Percentiles rank a stretch among this genome's conserved stretches.
Conservation (phyloP, 2,329 filamentous ascomycete species). For the Diaporthe sp. region DNA sequence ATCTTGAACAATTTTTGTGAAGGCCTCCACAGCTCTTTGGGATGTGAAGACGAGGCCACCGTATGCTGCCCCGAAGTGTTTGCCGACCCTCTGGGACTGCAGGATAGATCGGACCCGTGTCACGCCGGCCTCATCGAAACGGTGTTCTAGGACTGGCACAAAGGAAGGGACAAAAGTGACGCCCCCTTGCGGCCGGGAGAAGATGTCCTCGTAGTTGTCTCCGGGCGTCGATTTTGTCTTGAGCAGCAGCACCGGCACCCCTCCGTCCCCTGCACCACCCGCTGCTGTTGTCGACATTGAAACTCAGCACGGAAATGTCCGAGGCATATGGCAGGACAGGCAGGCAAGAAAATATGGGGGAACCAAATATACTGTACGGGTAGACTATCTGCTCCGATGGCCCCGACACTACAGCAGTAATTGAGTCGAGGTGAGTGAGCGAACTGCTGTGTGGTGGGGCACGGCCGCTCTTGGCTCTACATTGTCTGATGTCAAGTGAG, state of each 20-base stretch:
- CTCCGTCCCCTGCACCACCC: background rate
- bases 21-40: constrained; percentile 84
- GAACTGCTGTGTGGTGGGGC: constrained; percentile 3
- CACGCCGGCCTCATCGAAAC: constrained; percentile 70
- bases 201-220: constrained; percentile 79
- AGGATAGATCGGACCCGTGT: constrained; percentile 63
- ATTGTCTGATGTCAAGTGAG: constrained; percentile 27
- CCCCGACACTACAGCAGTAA: background rate
- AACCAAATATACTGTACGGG: background rate
- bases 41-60: constrained; percentile 88
- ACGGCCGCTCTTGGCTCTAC: background rate
- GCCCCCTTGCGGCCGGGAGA: constrained; percentile 57
- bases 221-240: constrained; percentile 80
- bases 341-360: background rate
- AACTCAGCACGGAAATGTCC: background rate
- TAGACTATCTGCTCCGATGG: background rate
- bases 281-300: constrained; percentile 30
- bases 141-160: constrained; percentile 81
- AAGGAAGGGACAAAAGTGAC: constrained; percentile 72
- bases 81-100: constrained; percentile 51
- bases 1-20: constrained; percentile 70
- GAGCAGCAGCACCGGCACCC: constrained; percentile 74
- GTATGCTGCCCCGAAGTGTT: constrained; percentile 57
- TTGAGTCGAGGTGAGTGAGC: background rate
- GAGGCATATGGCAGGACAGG: background rate